Percentiles rank a stretch among this genome's conserved stretches.
phyloP scores from a whole-genome alignment of 163 green algal genomes.

The Prototheca stagnorum region DNA sequence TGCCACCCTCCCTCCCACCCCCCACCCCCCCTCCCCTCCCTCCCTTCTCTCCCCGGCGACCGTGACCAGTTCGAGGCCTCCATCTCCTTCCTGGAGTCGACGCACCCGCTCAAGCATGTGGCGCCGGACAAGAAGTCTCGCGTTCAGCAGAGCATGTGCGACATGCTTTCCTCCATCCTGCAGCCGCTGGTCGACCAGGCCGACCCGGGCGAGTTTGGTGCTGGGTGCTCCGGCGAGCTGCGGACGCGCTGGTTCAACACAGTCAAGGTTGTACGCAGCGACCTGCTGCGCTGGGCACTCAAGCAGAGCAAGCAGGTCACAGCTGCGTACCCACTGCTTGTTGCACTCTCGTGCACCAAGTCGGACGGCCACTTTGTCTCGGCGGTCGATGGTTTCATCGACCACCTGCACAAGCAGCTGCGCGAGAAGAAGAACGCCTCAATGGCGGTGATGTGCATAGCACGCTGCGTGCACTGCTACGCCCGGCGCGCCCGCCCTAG shows the following conservation, averaged over 20 bases:
- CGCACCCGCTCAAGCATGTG: conserved; percentile 45
- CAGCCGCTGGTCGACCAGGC: conserved; percentile 31
- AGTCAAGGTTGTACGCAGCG: conserved; percentile 12
- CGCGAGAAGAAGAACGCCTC: conserved; percentile 28
- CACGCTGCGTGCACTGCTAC: conserved; percentile 29
- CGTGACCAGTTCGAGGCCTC: conserved; percentile 23
- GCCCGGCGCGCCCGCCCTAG: conserved; percentile 11
- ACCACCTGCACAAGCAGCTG: conserved; percentile 45
- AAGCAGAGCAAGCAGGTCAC: conserved; percentile 60
- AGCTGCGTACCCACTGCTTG: conserved; percentile 32
- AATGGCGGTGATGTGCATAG: conserved; percentile 46
- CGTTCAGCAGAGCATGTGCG: conserved; percentile 56
- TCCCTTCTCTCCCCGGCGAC: neutral
- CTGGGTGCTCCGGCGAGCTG: conserved; percentile 2
- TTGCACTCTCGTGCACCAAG: conserved; percentile 48
- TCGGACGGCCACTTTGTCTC: conserved; percentile 25
- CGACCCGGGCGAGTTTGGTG: conserved; percentile 17
- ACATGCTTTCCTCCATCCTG: conserved; percentile 52
- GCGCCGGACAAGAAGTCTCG: conserved; percentile 54
- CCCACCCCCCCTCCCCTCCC: neutral
- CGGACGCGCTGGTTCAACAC: conserved; percentile 29
- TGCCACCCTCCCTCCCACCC: neutral
- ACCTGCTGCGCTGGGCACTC: conserved; percentile 42
- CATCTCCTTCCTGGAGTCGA: conserved; percentile 33
- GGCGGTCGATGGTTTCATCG: conserved; percentile 36